These are phyloP conservation scores for Asterophora lycoperdoides DNA, from an alignment of 768 basidiomycete genomes.

Conservation along the genomic window DNA sequence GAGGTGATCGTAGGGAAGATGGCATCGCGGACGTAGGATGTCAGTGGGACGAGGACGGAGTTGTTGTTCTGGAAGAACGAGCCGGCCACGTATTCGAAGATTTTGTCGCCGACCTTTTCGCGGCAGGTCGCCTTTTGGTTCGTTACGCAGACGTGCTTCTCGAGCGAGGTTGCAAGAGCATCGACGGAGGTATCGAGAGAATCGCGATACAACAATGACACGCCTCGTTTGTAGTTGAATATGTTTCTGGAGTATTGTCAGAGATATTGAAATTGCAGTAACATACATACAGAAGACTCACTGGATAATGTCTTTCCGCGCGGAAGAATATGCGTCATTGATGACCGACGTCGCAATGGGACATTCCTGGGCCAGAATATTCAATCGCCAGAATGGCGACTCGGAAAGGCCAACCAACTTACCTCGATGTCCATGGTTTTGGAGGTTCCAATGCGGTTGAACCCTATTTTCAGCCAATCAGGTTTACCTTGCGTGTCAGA, in stretches of 20 bases:
- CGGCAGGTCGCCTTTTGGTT: constrained; percentile 78
- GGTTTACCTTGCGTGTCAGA: constrained; percentile 33
- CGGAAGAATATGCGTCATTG: constrained; percentile 58
- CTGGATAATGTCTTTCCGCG: constrained; percentile 67
- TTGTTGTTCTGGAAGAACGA: constrained; percentile 99
- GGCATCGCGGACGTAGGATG: constrained; percentile 75
- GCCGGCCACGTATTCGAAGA: constrained; percentile 83
- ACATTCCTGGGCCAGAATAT: constrained; percentile 60
- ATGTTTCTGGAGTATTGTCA: constrained; percentile 56
- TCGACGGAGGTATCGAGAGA: constrained; percentile 44
- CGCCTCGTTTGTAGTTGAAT: constrained; percentile 76
- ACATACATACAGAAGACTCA: constrained; percentile 30
- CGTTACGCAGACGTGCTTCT: constrained; percentile 75
- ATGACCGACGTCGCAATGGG: constrained; percentile 83
- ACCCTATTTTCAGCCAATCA: constrained; percentile 82
- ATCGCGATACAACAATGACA: constrained; percentile 87
- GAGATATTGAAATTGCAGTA: constrained; percentile 5
- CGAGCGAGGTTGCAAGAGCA: constrained; percentile 34
- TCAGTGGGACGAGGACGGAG: constrained; percentile 78
- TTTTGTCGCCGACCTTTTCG: constrained; percentile 74
- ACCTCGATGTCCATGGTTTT: constrained; percentile 91
- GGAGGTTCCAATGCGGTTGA: constrained; percentile 73
- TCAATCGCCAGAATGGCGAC: not conserved
- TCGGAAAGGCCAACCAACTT: constrained; percentile 7
- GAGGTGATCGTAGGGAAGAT: constrained; percentile 42